phyloP scores from a whole-genome alignment of 2,329 filamentous ascomycete genomes.

The Neophaeococcomyces aloes region DNA sequence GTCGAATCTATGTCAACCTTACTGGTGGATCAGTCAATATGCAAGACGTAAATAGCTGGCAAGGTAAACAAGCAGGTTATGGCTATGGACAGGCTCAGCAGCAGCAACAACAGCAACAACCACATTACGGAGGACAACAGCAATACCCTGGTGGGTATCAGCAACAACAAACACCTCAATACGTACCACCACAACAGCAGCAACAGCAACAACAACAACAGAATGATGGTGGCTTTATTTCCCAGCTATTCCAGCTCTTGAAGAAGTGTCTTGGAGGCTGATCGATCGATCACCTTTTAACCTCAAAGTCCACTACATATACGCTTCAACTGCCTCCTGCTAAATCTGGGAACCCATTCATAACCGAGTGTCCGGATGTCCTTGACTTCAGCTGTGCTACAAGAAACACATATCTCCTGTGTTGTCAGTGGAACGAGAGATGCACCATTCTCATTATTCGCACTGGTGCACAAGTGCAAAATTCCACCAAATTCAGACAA shows the following conservation, averaged over 20 bases:
- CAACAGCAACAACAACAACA: conserved; percentile 21
- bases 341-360: no score
- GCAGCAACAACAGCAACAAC: conserved; percentile 36
- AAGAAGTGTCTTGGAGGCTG: conserved; percentile 5
- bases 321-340: no score
- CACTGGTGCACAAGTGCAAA: no score
- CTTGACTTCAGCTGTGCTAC: no score
- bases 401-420: no score
- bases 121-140: conserved; percentile 19
- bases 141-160: conserved; percentile 26
- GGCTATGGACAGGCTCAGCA: conserved; percentile 30
- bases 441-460: no score
- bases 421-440: no score
- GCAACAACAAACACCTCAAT: conserved; percentile 29
- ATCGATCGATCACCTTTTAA: no score
- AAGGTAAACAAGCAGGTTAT: conserved; percentile 16
- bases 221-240: not conserved
- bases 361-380: no score
- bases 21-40: conserved; percentile 54
- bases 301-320: no score
- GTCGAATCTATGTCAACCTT: conserved; percentile 79
- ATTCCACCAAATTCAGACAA: no score
- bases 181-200: conserved; percentile 37
- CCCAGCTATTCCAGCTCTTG: not conserved
- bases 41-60: conserved; percentile 19